Conservation (phyloP, 331 rosid genomes). For the Quercus phellos region DNA sequence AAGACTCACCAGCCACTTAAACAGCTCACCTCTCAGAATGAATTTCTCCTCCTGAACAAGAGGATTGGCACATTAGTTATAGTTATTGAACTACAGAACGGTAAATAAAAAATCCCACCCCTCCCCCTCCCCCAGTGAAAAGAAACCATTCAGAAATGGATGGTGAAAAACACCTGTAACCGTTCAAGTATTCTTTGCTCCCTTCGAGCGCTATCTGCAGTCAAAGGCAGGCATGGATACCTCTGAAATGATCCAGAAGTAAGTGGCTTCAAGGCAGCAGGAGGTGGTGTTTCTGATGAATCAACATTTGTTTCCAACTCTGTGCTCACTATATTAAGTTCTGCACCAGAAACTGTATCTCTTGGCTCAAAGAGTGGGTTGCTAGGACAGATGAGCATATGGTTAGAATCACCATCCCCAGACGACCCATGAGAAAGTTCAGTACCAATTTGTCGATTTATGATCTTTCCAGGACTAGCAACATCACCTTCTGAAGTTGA, state of each 20-base stretch:
- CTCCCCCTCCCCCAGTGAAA: neutral
- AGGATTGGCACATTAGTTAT: constrained; percentile 7
- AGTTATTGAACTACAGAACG: constrained; percentile 8
- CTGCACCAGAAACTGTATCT: constrained; percentile 27
- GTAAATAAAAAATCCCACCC: constrained; percentile 15
- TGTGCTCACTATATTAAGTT: constrained; percentile 26
- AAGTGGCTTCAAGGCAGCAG: constrained; percentile 29
- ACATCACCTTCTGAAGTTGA: constrained; percentile 25
- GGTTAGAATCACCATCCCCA: constrained; percentile 28
- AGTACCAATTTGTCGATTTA: constrained; percentile 27
- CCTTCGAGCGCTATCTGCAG: constrained; percentile 51
- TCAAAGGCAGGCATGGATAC: constrained; percentile 44
- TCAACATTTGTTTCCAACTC: constrained; percentile 29
- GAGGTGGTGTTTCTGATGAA: constrained; percentile 30
- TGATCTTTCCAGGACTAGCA: constrained; percentile 22
- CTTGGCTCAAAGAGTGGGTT: constrained; percentile 31
- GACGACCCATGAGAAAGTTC: constrained; percentile 32
- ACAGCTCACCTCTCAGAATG: constrained; percentile 63
- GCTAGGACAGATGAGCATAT: constrained; percentile 11
- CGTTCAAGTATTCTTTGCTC: constrained; percentile 74
- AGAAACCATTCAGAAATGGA: neutral
- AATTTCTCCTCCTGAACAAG: constrained; percentile 65
- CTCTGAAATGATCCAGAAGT: constrained; percentile 39
- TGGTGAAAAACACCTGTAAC: constrained; percentile 54
- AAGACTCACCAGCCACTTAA: constrained; percentile 65